Evolutionary conservation across 2,329 filamentous ascomycete genomes (phyloP), one percentile per base, ranked within the genome.

Genomic region (Colletotrichum scovillei): DNA sequence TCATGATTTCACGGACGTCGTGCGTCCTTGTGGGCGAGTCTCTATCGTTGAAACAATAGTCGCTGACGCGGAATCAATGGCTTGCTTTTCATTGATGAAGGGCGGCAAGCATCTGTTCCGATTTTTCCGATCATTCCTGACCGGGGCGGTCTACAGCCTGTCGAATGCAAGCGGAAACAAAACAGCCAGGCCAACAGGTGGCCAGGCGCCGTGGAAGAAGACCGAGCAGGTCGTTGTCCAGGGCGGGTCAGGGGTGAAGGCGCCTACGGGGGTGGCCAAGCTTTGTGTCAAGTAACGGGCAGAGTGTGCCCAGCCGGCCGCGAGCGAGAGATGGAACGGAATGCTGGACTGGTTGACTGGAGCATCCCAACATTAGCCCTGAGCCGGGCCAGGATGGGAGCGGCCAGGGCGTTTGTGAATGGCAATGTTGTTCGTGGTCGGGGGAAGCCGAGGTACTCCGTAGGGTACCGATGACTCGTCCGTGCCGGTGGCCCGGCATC

Each of bases 401-500:
- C 35, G n/a, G 42, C 11, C 22, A 26, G 56, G 49, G 12, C 32
- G 8, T 32, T 42, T 19, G 38, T 42, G 38, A 19, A 19, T 5
- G 32, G 32, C 38, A 32, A 32, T 32, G 16, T 26, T 14, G 6
- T 24, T 14, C 49, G 12, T 52, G 19, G 22, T 35, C 63, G 63
- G 62, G 42, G 55, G 69, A 63, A n/a, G 26, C 52, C 38, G 58
- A 55, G 38, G 58, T 42, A 42, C 38, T 19, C 38, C 38, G 38
- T 42, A 19, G 16, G 16, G 38, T 42, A n/a, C 22, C 14, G 46
- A 32, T 32, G 60, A 55, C 28, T 46, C 57, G 35, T 30, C 65
- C 65, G 49, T 60, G 66, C 70, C 66, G 70, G 53, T 64, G 53
- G 52, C 12, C 59, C 66, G 66, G 60, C 26, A 68, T 55, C 58